A percentile compares a stretch with the other conserved stretches of the same genome.
Conservation (phyloP, 352 stramenopile species). For the Pythium aquatile region DNA sequence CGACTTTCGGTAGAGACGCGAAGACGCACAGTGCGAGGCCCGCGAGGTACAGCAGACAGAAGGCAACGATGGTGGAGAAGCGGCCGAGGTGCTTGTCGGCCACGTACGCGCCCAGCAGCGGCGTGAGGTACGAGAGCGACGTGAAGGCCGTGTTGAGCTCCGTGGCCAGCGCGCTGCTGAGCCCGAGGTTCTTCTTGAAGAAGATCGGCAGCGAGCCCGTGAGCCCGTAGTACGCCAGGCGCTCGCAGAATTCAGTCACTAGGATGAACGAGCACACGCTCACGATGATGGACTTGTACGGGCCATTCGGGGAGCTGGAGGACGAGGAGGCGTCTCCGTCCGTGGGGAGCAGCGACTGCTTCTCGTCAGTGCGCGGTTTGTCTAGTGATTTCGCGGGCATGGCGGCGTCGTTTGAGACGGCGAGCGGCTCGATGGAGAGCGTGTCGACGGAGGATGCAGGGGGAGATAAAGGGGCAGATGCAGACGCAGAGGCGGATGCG, state of each 20-base stretch:
- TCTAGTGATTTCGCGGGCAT: slow-evolving; percentile 11
- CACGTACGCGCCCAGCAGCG: slow-evolving; percentile 80
- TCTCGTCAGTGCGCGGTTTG: slow-evolving; percentile 19
- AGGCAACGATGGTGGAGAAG: slow-evolving; percentile 55
- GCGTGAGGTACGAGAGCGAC: slow-evolving; percentile 84
- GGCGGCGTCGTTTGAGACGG: background rate
- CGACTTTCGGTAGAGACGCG: slow-evolving; percentile 51
- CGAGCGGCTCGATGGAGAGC: slow-evolving; percentile 1
- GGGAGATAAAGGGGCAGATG: background rate
- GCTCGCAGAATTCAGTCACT: slow-evolving; percentile 86
- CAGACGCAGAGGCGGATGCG: background rate
- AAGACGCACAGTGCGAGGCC: slow-evolving; percentile 74
- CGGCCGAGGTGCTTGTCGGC: slow-evolving; percentile 78
- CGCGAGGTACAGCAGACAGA: slow-evolving; percentile 66
- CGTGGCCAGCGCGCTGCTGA: slow-evolving; percentile 75
- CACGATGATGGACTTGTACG: slow-evolving; percentile 74
- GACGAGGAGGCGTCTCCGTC: slow-evolving; percentile 6
- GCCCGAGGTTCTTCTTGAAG: slow-evolving; percentile 83
- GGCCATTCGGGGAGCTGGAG: background rate
- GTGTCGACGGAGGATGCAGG: background rate
- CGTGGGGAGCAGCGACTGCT: slow-evolving; percentile 16
- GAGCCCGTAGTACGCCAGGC: slow-evolving; percentile 83
- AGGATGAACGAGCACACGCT: slow-evolving; percentile 90
- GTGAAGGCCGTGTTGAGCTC: slow-evolving; percentile 86
- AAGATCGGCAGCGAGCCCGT: slow-evolving; percentile 86